Conservation (phyloP, 495 filamentous ascomycete genomes). For the Darksidea phi region DNA sequence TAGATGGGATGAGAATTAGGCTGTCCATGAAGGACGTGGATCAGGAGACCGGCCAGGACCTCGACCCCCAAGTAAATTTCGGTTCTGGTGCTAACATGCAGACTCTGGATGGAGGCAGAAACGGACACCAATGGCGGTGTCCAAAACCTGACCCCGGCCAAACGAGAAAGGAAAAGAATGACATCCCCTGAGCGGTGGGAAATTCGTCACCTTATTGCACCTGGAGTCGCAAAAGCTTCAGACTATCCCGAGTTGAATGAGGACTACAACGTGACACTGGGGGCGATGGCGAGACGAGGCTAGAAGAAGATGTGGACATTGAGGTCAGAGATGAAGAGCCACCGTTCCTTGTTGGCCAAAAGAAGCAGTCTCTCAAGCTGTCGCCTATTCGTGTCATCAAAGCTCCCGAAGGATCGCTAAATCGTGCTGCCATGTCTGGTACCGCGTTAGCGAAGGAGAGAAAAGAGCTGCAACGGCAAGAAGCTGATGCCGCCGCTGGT, state of each 20-base stretch:
- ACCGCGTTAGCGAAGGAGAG: constrained; percentile 90
- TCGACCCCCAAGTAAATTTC: constrained; percentile 77
- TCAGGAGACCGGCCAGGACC: constrained; percentile 81
- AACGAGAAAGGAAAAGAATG: constrained; percentile 77
- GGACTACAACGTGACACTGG: constrained; percentile 88
- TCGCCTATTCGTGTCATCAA: constrained; percentile 96
- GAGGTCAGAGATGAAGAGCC: constrained; percentile 95
- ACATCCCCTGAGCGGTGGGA: constrained; percentile 97
- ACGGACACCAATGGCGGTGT: constrained; percentile 61
- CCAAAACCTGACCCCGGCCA: constrained; percentile 52
- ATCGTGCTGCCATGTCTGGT: constrained; percentile 91
- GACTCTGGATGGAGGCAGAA: constrained; percentile 56
- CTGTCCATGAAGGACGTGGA: constrained; percentile 98
- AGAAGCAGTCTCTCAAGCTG: constrained; percentile 89
- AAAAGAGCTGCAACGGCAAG: constrained; percentile 82
- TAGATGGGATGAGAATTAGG: constrained; percentile 74
- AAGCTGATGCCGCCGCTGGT: constrained; percentile 77
- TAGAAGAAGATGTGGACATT: constrained; percentile 97
- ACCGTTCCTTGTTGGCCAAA: constrained; percentile 93
- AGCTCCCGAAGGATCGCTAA: constrained; percentile 92
- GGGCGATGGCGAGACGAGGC: constrained; percentile 76
- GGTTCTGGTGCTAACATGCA: constrained; percentile 93
- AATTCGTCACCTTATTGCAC: constrained; percentile 92
- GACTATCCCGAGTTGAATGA: constrained; percentile 96
- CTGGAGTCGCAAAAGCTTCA: constrained; percentile 81